Conservation (phyloP, 2,329 filamentous ascomycete species). For the Zalaria obscura region DNA sequence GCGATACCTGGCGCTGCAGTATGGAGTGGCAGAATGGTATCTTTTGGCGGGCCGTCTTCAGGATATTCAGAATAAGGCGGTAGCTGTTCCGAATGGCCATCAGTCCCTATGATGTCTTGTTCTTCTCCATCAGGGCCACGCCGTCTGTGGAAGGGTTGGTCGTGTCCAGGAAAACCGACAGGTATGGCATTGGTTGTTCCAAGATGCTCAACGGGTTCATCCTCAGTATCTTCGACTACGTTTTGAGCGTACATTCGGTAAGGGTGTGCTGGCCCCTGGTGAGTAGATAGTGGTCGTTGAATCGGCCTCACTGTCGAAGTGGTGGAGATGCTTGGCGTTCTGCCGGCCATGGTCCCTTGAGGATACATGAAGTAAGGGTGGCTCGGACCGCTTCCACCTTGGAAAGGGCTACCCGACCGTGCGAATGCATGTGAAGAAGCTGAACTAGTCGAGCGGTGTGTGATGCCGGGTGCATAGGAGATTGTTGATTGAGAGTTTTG, state of each 20-base stretch:
- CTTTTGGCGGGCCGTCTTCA: constrained; percentile 43
- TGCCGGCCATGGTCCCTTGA: constrained; percentile 45
- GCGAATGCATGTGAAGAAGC: constrained; percentile 23
- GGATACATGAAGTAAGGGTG: constrained; percentile 78
- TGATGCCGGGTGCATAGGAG: constrained; percentile 10
- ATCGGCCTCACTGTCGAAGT: constrained; percentile 50
- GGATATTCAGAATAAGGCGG: constrained; percentile 87
- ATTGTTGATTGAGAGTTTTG: constrained; percentile 22
- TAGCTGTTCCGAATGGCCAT: constrained; percentile 80
- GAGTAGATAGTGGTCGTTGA: constrained; percentile 44
- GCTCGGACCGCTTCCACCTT: constrained; percentile 58
- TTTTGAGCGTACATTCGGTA: constrained; percentile 80
- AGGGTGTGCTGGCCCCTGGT: constrained; percentile 59
- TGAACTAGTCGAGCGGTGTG: constrained; percentile 17
- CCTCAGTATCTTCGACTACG: constrained; percentile 42
- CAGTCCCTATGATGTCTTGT: constrained; percentile 71
- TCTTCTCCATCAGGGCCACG: constrained; percentile 74
- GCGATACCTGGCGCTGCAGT: constrained; percentile 7
- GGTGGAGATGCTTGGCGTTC: constrained; percentile 48
- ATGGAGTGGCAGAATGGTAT: constrained; percentile 2
- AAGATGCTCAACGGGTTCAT: constrained; percentile 25
- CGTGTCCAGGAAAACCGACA: constrained; percentile 60
- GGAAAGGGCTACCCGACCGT: constrained; percentile 49
- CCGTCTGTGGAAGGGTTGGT: constrained; percentile 52
- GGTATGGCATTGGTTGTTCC: constrained; percentile 36